These are phyloP conservation scores for Salix caprea DNA, from an alignment of 345 rosid species.

Conservation along the genomic window DNA sequence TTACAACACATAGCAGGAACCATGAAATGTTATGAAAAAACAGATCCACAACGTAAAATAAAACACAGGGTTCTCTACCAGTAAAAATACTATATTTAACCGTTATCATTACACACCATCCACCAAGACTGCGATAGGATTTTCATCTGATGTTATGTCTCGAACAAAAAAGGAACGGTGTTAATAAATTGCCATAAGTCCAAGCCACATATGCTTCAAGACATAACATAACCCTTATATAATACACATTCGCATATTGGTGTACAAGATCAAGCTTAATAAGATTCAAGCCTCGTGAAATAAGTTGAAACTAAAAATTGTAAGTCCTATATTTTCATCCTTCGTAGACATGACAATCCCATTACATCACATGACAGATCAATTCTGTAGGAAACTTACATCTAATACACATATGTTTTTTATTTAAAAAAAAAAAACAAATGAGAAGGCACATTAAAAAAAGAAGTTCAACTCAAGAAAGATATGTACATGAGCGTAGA, in stretches of 20 bases:
- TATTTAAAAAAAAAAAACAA: neutral
- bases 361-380: neutral
- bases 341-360: neutral
- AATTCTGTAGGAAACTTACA: neutral
- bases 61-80: no score
- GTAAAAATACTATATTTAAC: no score
- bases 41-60: no score
- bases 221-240: neutral
- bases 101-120: no score
- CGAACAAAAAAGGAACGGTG: no score
- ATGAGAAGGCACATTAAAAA: no score
- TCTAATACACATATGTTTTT: neutral
- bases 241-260: neutral
- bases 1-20: no score
- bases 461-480: neutral
- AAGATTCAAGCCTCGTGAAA: neutral
- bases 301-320: neutral
- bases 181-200: no score
- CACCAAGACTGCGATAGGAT: no score
- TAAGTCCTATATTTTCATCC: neutral
- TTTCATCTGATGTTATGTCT: no score
- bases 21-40: no score
- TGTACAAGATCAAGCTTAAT: neutral
- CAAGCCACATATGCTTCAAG: no score
- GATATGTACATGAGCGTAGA: conserved; percentile 8